Evolutionary conservation across 1,284 basidiomycete species (phyloP).

Genomic region (Limonomyces culmigenus): DNA sequence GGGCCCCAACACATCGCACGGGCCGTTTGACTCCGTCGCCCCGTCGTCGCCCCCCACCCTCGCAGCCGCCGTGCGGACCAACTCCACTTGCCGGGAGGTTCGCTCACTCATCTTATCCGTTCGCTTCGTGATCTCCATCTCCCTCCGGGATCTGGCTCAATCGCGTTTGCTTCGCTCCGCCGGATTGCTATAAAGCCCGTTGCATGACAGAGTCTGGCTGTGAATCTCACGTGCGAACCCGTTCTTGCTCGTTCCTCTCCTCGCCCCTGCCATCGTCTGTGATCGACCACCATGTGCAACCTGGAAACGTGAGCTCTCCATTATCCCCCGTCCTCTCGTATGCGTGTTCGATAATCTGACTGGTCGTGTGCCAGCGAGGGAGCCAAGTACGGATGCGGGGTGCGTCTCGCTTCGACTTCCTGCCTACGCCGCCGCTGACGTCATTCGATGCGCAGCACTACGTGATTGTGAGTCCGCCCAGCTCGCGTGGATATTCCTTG

Average conservation of each 20-base stretch:
- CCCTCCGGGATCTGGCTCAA: background rate
- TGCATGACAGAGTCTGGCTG: background rate
- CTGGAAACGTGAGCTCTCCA: constrained; percentile 52
- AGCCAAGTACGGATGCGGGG: constrained; percentile 56
- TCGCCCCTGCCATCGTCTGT: constrained; percentile 3
- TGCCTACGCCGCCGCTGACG: constrained; percentile 1
- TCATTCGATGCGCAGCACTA: constrained; percentile 10
- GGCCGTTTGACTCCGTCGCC: too few relatives aligned
- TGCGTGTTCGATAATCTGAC: constrained; percentile 5
- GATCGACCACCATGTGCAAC: constrained; percentile 49
- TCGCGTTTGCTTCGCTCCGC: background rate
- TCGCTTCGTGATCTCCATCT: background rate
- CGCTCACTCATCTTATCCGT: background rate
- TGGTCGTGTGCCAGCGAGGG: constrained; percentile 39
- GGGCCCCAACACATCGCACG: too few relatives aligned
- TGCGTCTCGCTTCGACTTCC: constrained; percentile 19
- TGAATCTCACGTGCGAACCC: constrained; percentile 2
- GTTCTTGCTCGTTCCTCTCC: background rate
- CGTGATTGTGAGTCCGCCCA: too few relatives aligned
- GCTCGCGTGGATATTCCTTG: too few relatives aligned
- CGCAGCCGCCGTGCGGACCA: too few relatives aligned
- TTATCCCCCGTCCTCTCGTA: constrained; percentile 6
- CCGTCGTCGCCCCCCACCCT: too few relatives aligned
- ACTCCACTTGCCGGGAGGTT: too few relatives aligned
- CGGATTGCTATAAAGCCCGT: background rate